These are phyloP conservation scores for Fusarium zealandicum DNA, from an alignment of 2,329 filamentous ascomycete species.

Conservation along the genomic window DNA sequence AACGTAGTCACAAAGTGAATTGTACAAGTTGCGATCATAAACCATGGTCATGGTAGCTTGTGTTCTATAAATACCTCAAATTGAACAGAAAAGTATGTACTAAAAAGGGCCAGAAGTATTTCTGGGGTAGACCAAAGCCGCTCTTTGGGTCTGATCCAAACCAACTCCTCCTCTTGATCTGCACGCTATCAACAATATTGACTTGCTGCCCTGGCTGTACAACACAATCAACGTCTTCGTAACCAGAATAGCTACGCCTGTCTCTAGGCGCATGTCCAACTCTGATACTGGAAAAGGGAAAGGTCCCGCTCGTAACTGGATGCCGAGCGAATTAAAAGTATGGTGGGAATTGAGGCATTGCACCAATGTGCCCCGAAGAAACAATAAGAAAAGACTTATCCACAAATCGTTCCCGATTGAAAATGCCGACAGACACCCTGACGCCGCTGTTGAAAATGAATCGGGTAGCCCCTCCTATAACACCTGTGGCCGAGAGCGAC, in stretches of 20 bases:
- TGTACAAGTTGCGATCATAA: background rate
- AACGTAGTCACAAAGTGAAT: background rate
- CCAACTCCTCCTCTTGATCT: constrained; percentile 12
- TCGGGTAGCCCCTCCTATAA: constrained; percentile 10
- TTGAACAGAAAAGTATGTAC: constrained; percentile 35
- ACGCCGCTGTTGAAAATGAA: constrained; percentile 38
- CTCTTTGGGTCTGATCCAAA: constrained; percentile 2
- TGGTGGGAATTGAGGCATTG: constrained; percentile 19
- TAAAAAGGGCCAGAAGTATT: constrained; percentile 15
- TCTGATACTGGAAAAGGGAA: constrained; percentile 14
- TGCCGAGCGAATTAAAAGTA: constrained; percentile 32
- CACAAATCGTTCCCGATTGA: constrained; percentile 25
- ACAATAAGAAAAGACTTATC: constrained; percentile 24
- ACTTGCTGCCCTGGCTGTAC: constrained; percentile 10
- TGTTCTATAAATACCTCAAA: constrained; percentile 24
- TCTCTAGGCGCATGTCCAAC: constrained; percentile 14
- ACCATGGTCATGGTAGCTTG: background rate
- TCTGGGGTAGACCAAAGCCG: constrained; percentile 18
- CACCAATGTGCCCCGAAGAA: constrained; percentile 21
- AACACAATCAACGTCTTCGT: constrained; percentile 10
- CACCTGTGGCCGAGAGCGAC: constrained; percentile 20
- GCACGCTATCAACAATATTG: constrained; percentile 1
- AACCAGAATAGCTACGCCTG: background rate
- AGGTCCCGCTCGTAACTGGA: constrained; percentile 11
- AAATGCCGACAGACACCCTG: constrained; percentile 31